A percentile compares a stretch with the other conserved stretches of the same genome.
phyloP scores from a whole-genome alignment of 805 yeast genomes.

The Kodamaea nitidulidarum region DNA sequence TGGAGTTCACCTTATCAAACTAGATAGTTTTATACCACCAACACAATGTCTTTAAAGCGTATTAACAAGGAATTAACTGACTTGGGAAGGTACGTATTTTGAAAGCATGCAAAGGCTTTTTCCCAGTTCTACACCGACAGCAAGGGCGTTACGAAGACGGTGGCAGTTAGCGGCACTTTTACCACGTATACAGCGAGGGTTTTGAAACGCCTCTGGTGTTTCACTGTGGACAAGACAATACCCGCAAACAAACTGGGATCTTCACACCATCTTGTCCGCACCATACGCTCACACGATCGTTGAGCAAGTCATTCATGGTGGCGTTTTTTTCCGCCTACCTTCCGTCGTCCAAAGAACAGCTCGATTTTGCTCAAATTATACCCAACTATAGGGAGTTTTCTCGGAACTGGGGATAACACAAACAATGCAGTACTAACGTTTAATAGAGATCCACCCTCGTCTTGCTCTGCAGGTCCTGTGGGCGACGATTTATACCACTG shows the following conservation, averaged over 20 bases:
- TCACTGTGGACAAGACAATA: no score
- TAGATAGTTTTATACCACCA: conserved; percentile 5
- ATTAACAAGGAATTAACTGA: conserved; percentile 93
- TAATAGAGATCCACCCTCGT: conserved; percentile 92
- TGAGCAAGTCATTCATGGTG: conserved; percentile 3
- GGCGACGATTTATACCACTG: conserved; percentile 98
- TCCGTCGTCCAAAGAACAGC: not conserved
- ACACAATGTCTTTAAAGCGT: conserved; percentile 84
- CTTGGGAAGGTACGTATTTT: conserved; percentile 77
- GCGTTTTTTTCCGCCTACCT: conserved; percentile 2
- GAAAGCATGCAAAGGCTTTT: not conserved
- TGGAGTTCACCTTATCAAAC: conserved; percentile 9
- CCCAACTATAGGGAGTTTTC: not conserved
- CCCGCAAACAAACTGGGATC: no score
- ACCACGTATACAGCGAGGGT: no score
- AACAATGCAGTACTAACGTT: conserved; percentile 13
- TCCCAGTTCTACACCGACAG: not conserved
- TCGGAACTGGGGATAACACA: not conserved
- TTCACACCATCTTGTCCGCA: no score
- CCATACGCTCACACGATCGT: conserved; percentile 2
- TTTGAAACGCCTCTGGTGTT: not conserved
- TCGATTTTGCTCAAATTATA: conserved; percentile 9
- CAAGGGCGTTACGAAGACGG: conserved; percentile 1
- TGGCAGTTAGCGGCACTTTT: not conserved
- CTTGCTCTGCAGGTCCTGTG: conserved; percentile 98